These are phyloP conservation scores for Isatis tinctoria DNA, from an alignment of 345 rosid species.

Conservation along the genomic window DNA sequence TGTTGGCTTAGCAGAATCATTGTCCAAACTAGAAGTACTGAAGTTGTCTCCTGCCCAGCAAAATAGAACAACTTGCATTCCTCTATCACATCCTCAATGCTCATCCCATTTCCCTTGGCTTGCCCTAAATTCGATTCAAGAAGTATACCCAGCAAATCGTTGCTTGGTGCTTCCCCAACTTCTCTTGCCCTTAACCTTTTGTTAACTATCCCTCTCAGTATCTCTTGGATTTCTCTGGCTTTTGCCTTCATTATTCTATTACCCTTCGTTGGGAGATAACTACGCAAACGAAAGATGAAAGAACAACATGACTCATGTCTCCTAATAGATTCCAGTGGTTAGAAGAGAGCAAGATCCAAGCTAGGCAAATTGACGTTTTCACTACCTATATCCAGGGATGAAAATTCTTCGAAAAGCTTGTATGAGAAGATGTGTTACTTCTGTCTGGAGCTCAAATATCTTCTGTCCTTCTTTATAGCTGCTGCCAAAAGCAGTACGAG, in stretches of 20 bases:
- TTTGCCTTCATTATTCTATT: slow-evolving; percentile 36
- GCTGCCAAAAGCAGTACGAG: slow-evolving; percentile 60
- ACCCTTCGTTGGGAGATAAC: slow-evolving; percentile 35
- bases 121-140: slow-evolving; percentile 43
- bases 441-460: slow-evolving; percentile 47
- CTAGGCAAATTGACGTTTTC: not conserved
- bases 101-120: slow-evolving; percentile 33
- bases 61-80: slow-evolving; percentile 41
- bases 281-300: not conserved
- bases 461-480: slow-evolving; percentile 66
- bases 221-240: slow-evolving; percentile 28
- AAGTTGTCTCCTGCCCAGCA: slow-evolving; percentile 17
- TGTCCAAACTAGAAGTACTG: slow-evolving; percentile 41
- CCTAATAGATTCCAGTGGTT: not conserved
- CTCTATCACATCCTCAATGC: slow-evolving; percentile 45
- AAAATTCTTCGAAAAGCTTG: slow-evolving; percentile 26
- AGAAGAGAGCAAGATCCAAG: not conserved
- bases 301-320: not conserved
- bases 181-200: slow-evolving; percentile 33
- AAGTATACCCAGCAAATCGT: slow-evolving; percentile 40
- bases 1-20: slow-evolving; percentile 42
- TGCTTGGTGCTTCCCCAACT: slow-evolving; percentile 23
- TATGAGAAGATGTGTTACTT: slow-evolving; percentile 31
- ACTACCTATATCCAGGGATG: slow-evolving; percentile 63
- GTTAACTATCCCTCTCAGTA: slow-evolving; percentile 28